Evolutionary conservation across 225 moss, liverwort and hornwort species (phyloP).

Genomic region (Physcomitrium patens): DNA sequence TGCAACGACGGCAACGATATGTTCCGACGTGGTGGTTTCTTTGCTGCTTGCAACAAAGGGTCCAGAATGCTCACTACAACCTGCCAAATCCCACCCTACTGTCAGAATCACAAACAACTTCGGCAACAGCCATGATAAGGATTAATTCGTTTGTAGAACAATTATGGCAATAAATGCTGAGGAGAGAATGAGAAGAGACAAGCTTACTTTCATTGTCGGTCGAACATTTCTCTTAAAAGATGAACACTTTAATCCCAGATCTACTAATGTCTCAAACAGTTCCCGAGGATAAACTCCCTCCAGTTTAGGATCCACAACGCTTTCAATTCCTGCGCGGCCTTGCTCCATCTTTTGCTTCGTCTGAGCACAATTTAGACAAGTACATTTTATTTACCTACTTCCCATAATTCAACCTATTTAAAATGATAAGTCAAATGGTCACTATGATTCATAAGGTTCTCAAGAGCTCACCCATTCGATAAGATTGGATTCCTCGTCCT

Average conservation of each 20-base stretch:
- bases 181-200: too few relatives aligned
- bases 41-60: conserved; percentile 41
- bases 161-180: not conserved
- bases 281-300: conserved; percentile 39
- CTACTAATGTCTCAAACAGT: conserved; percentile 38
- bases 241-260: conserved; percentile 46
- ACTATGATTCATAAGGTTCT: not conserved
- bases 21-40: conserved; percentile 14
- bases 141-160: not conserved
- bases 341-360: conserved; percentile 41
- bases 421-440: not conserved
- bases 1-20: not conserved
- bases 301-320: conserved; percentile 48
- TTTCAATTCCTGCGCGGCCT: conserved; percentile 27
- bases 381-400: not conserved
- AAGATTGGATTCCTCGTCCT: conserved; percentile 53
- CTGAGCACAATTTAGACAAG: conserved; percentile 23
- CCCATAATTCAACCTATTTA: not conserved
- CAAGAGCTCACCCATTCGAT: conserved; percentile 47
- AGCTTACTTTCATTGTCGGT: conserved; percentile 57
- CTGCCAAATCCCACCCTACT: conserved; percentile 21
- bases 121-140: not conserved
- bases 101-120: not conserved
- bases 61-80: conserved; percentile 40
- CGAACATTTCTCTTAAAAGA: conserved; percentile 39